phyloP scores from a whole-genome alignment of 176 grass and related monocot genomes.

The Hsuehochloa calcarea region DNA sequence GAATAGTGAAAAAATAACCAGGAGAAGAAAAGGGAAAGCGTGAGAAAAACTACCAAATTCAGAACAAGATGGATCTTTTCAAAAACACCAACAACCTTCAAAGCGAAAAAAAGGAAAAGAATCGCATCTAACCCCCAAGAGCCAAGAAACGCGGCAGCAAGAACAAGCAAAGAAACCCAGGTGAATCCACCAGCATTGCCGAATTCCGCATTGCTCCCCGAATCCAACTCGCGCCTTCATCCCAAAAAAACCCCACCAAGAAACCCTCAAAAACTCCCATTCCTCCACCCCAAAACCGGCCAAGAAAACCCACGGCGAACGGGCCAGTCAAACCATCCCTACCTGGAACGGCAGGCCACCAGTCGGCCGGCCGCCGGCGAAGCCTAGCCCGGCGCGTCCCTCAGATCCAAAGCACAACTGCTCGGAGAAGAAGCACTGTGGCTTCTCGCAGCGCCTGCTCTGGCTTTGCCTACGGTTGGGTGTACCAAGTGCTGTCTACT shows the following conservation, averaged over 20 bases:
- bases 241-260: background rate
- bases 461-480: slow-evolving; percentile 7
- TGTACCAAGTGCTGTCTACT: background rate
- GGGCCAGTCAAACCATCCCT: background rate
- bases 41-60: no score
- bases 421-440: background rate
- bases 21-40: background rate
- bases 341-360: background rate
- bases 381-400: background rate
- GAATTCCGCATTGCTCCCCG: slow-evolving; percentile 4
- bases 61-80: no score
- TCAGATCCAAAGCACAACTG: slow-evolving; percentile 24
- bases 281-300: background rate
- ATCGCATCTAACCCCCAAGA: background rate
- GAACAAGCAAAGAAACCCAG: background rate
- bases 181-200: slow-evolving; percentile 35
- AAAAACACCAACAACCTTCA: no score
- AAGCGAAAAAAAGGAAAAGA: background rate
- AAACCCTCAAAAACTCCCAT: background rate
- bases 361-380: background rate
- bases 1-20: no score
- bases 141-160: background rate
- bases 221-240: background rate
- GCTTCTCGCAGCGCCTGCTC: background rate
- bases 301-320: background rate